Evolutionary conservation across 1,284 basidiomycete species (phyloP).

Genomic region (Butyriboletus appendiculatus): DNA sequence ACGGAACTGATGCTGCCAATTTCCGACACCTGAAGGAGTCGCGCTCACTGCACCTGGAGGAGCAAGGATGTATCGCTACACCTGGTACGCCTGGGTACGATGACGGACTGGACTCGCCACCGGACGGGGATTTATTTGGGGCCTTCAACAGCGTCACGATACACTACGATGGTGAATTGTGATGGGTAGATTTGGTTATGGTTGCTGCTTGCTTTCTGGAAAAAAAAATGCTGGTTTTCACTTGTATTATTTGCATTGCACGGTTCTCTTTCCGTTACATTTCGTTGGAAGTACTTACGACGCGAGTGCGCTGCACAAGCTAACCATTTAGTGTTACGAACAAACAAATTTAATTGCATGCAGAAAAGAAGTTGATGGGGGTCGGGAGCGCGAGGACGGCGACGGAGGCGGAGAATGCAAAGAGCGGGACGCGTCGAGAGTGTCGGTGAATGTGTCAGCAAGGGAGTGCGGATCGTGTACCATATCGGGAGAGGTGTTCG

Average conservation of each 20-base stretch:
- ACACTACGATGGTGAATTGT: constrained; percentile 74
- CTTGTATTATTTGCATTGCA: constrained; percentile 39
- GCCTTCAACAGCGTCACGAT: constrained; percentile 88
- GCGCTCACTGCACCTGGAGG: constrained; percentile 86
- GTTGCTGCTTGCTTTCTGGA: constrained; percentile 19
- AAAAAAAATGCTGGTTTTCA: constrained; percentile 25
- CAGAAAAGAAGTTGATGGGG: constrained; percentile 27
- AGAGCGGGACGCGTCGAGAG: constrained; percentile 19
- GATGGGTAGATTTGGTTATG: background rate
- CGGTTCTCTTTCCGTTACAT: constrained; percentile 18
- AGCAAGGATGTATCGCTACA: constrained; percentile 43
- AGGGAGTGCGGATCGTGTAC: constrained; percentile 34
- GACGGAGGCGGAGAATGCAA: constrained; percentile 25
- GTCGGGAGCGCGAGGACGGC: constrained; percentile 23
- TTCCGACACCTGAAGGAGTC: constrained; percentile 92
- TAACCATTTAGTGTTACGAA: constrained; percentile 17
- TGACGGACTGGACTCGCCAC: constrained; percentile 50
- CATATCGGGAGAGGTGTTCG: constrained; percentile 19
- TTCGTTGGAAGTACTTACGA: constrained; percentile 30
- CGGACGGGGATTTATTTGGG: constrained; percentile 65
- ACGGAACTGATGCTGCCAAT: constrained; percentile 86
- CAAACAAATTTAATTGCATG: constrained; percentile 33
- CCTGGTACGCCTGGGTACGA: constrained; percentile 38
- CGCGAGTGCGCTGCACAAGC: constrained; percentile 18
- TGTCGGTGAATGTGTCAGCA: constrained; percentile 31